phyloP scores from a whole-genome alignment of 2,329 filamentous ascomycete genomes.

The Paramyrothecium roridum region DNA sequence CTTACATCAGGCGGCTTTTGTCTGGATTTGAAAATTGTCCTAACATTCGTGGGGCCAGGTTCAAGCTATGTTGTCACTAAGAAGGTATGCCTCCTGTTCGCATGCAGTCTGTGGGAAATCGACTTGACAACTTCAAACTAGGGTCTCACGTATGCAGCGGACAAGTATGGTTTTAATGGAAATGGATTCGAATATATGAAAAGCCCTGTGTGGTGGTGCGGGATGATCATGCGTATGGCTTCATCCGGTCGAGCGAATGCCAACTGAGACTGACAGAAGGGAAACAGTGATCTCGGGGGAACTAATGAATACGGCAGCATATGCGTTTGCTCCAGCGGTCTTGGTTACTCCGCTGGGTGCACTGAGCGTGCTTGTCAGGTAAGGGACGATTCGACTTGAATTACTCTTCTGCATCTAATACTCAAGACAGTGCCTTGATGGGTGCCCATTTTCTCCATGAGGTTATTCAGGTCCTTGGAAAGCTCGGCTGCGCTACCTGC shows the following conservation, averaged over 20 bases:
- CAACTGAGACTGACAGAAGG: slow-evolving; percentile 13
- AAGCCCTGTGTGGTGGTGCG: slow-evolving; percentile 94
- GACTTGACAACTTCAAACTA: slow-evolving; percentile 27
- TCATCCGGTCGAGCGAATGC: background rate
- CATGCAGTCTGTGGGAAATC: background rate
- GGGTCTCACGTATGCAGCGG: slow-evolving; percentile 87
- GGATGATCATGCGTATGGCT: slow-evolving; percentile 77
- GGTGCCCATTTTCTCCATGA: slow-evolving; percentile 94
- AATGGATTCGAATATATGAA: slow-evolving; percentile 93
- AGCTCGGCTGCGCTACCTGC: slow-evolving; percentile 93
- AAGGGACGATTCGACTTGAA: background rate
- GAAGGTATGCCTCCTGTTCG: slow-evolving; percentile 59
- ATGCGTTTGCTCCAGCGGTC: slow-evolving; percentile 98
- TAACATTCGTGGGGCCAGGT: slow-evolving; percentile 47
- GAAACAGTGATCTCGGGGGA: slow-evolving; percentile 81
- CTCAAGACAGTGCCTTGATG: slow-evolving; percentile 60
- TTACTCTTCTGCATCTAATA: background rate
- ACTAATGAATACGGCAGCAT: slow-evolving; percentile 95
- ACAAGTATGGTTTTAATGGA: slow-evolving; percentile 92
- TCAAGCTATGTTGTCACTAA: slow-evolving; percentile 99
- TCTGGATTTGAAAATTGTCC: slow-evolving; percentile 4
- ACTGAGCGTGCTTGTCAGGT: slow-evolving; percentile 85
- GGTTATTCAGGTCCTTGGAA: slow-evolving; percentile 83
- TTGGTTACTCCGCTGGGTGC: slow-evolving; percentile 93
- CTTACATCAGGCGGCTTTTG: background rate